phyloP scores from a whole-genome alignment of 306 rosid genomes.

The Myrica gale region DNA sequence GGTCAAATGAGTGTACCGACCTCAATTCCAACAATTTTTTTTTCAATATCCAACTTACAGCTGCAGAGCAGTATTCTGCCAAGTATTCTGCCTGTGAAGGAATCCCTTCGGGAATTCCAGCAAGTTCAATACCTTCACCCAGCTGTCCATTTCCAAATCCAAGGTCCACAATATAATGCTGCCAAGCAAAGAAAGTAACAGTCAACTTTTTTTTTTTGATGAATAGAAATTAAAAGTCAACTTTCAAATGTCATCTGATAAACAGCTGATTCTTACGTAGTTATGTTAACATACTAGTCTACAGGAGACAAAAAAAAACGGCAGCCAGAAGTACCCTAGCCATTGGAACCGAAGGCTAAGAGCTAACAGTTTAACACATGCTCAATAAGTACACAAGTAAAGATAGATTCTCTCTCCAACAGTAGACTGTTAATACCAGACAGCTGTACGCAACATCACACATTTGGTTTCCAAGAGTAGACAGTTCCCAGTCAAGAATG shows the following conservation, averaged over 20 bases:
- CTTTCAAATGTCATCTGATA: conserved; percentile 9
- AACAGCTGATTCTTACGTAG: background rate
- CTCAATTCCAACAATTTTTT: background rate
- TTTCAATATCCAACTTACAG: conserved; percentile 52
- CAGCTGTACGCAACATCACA: conserved; percentile 80
- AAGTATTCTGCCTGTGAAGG: conserved; percentile 78
- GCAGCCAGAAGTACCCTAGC: background rate
- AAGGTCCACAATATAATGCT: conserved; percentile 57
- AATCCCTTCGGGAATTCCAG: conserved; percentile 72
- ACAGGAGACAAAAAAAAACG: conserved; percentile 8
- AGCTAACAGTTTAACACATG: conserved; percentile 15
- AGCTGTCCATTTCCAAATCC: conserved; percentile 30
- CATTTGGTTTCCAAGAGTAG: conserved; percentile 98
- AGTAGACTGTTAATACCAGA: conserved; percentile 50
- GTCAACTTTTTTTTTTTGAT: too few relatives aligned
- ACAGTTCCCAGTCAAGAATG: conserved; percentile 95
- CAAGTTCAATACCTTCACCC: conserved; percentile 52
- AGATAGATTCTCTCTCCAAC: conserved; percentile 6
- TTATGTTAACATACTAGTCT: conserved; percentile 5
- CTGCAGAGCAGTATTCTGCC: conserved; percentile 72
- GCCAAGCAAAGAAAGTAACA: conserved; percentile 33
- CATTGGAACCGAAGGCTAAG: conserved; percentile 10
- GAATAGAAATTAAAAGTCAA: too few relatives aligned
- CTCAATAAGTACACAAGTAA: background rate
- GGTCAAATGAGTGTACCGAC: conserved; percentile 9